Base-by-base conservation (phyloP, 495 filamentous ascomycete genomes). In the Terfezia boudieri region DNA sequence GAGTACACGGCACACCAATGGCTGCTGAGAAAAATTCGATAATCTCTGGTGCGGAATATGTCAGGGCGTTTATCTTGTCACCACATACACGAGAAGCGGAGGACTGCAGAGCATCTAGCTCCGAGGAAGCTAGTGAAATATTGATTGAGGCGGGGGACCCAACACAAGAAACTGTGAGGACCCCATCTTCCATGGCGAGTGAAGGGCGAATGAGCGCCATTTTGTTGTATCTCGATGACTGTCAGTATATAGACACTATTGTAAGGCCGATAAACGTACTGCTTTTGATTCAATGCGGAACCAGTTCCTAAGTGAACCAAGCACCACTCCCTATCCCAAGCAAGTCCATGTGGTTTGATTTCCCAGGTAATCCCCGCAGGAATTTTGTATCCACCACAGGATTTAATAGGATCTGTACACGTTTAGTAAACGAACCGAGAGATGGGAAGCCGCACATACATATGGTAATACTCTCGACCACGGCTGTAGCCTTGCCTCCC, bases 311-410 rank as follows among this genome's bases (percentile, higher is more conserved):
- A 77, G 64, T 93, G 86, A 14, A 95, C 74, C 14, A 95, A 67
- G 63, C 86, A 93, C 88, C 88, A 95, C 67, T 95, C 88, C 52
- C 87, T 71, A 65, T 95, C 88, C 87, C 87, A 94, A 16, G 80
- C 82, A 7, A 95, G 69, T 0, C 88, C 88, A 67, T 92, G 82
- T 14, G 71, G 68, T 50, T 72, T 75, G 26, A 93, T 74, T 62
- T 84, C 79, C 88, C 88, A 95, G 17, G 71, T 62, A 22, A 67
- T 67, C 8, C 69, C 76, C 1, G 70, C 57, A 0, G 85, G 80
- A 41, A 95, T 74, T n/a, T 70, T 72, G 59, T 79, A 88, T 8
- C 81, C 81, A 8, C 75, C 83, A 62, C 88, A 95, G 61, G 81
- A 85, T 68, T 94, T 94, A 67, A 95, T 89, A 0, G 88, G 88